phyloP scores from a whole-genome alignment of 169 alveolate genomes.

The Plasmodium adleri region DNA sequence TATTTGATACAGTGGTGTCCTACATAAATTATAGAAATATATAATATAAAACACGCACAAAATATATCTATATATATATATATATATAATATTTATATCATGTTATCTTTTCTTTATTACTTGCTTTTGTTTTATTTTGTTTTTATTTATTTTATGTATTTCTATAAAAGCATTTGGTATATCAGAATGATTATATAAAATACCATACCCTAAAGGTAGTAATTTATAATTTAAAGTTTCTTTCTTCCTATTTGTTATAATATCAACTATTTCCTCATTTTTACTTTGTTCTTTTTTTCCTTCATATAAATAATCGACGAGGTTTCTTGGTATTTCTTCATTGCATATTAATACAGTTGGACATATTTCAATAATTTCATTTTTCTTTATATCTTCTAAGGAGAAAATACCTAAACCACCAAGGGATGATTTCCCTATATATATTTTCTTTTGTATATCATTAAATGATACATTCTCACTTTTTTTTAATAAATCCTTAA shows the following conservation, averaged over 20 bases:
- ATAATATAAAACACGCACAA: neutral
- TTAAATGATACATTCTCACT: conserved; percentile 23
- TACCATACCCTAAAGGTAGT: conserved; percentile 63
- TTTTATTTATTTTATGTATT: conserved; percentile 17
- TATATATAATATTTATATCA: neutral
- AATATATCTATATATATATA: neutral
- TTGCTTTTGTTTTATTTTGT: neutral
- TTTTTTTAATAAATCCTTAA: conserved; percentile 25
- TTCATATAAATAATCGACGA: conserved; percentile 50
- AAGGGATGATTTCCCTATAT: conserved; percentile 27
- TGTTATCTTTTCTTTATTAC: too few relatives aligned
- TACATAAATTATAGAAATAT: neutral
- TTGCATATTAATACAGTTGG: conserved; percentile 39
- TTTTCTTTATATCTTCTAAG: conserved; percentile 21
- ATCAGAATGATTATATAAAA: conserved; percentile 62
- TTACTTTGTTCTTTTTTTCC: conserved; percentile 4
- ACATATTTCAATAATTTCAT: conserved; percentile 66
- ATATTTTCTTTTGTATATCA: conserved; percentile 39
- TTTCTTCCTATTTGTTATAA: neutral
- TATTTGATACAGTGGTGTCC: conserved; percentile 30
- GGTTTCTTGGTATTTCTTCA: conserved; percentile 47
- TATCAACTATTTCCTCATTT: conserved; percentile 24
- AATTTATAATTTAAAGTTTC: conserved; percentile 31
- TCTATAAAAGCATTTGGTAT: conserved; percentile 64
- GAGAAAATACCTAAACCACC: conserved; percentile 53